Evolutionary conservation across 331 rosid genomes (phyloP).

Genomic region (Stylosanthes scabra): DNA sequence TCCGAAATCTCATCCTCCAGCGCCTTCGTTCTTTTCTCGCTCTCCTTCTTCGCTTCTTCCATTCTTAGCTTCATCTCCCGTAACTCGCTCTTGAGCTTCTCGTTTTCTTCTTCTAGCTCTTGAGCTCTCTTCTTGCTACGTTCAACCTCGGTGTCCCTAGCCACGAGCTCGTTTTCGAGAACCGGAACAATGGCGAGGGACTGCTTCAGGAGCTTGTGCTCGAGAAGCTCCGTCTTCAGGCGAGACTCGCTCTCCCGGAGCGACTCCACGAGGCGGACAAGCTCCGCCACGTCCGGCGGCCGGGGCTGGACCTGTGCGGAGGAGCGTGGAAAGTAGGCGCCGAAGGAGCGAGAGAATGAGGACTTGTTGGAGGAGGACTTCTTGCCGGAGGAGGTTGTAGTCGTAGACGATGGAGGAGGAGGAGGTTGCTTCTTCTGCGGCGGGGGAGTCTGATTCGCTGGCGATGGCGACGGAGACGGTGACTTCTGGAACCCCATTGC

Average conservation of each 20-base stretch:
- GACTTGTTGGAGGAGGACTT: constrained; percentile 69
- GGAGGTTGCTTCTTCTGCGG: constrained; percentile 38
- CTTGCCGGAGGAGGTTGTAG: constrained; percentile 50
- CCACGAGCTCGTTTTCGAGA: constrained; percentile 70
- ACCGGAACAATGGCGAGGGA: constrained; percentile 81
- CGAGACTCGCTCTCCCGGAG: constrained; percentile 96
- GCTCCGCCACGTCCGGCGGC: constrained; percentile 92
- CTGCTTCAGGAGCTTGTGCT: constrained; percentile 78
- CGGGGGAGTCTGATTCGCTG: constrained; percentile 33
- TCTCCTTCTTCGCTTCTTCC: constrained; percentile 57
- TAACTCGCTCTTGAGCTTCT: constrained; percentile 47
- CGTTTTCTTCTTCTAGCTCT: constrained; percentile 63
- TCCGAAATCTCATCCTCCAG: constrained; percentile 70
- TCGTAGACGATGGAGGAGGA: constrained; percentile 64
- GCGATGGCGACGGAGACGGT: constrained; percentile 52
- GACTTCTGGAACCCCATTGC: constrained; percentile 88
- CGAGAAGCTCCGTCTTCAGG: constrained; percentile 86
- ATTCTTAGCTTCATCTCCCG: constrained; percentile 44
- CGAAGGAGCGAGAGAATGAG: constrained; percentile 81
- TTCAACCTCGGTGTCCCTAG: constrained; percentile 62
- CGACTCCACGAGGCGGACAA: constrained; percentile 79
- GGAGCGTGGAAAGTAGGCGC: constrained; percentile 88
- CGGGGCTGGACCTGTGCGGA: constrained; percentile 96
- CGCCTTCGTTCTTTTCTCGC: constrained; percentile 48
- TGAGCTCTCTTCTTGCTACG: constrained; percentile 46